Percentiles rank a stretch among this genome's conserved stretches.
phyloP scores from a whole-genome alignment of 768 basidiomycete species.

The Udeniomyces megalosporus region DNA sequence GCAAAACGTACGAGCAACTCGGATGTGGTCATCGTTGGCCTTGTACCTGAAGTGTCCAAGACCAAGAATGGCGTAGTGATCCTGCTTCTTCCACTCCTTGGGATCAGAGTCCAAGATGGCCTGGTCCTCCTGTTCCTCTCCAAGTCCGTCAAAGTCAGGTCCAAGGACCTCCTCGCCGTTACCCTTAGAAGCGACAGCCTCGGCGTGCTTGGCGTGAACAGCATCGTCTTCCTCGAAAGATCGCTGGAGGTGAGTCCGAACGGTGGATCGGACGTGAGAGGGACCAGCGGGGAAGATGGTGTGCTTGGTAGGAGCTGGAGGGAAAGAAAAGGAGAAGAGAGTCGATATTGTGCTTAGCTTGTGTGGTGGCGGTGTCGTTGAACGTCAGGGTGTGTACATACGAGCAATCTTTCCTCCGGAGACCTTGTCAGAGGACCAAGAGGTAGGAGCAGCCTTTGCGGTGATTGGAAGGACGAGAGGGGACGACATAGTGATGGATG shows the following conservation, averaged over 20 bases:
- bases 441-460: conserved; percentile 2
- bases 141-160: conserved; percentile 75
- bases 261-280: conserved; percentile 69
- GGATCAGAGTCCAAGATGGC: conserved; percentile 65
- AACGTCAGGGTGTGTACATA: neutral
- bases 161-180: conserved; percentile 40
- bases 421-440: neutral
- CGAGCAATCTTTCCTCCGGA: neutral
- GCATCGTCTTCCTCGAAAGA: conserved; percentile 73
- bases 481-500: neutral
- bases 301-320: conserved; percentile 9
- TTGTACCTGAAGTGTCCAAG: conserved; percentile 74
- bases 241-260: conserved; percentile 54
- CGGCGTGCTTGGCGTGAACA: conserved; percentile 41
- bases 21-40: conserved; percentile 82
- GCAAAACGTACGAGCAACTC: conserved; percentile 59
- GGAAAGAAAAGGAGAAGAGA: neutral
- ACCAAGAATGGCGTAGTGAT: conserved; percentile 93
- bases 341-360: no score
- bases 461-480: conserved; percentile 3
- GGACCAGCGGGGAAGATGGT: conserved; percentile 69
- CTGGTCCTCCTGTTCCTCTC: conserved; percentile 66
- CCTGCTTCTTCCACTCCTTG: conserved; percentile 99
- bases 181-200: conserved; percentile 33
- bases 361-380: no score